These are phyloP conservation scores for Yarrowia bubula DNA, from an alignment of 805 yeast genomes.

Conservation along the genomic window DNA sequence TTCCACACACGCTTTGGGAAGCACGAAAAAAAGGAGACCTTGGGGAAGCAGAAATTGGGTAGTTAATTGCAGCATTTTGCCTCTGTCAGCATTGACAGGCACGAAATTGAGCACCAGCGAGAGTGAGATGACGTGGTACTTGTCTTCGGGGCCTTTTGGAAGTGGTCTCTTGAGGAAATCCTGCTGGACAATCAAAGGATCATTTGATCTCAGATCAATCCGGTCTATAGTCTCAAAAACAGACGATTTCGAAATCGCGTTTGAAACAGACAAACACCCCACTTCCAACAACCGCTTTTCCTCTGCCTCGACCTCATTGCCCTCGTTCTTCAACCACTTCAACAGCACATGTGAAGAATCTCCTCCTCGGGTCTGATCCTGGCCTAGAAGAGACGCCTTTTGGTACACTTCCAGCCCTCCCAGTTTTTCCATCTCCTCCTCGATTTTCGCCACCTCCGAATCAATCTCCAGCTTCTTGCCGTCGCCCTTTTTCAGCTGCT, in stretches of 20 bases:
- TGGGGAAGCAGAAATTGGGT: slow-evolving; percentile 50
- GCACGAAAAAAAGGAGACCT: slow-evolving; percentile 61
- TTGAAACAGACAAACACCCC: slow-evolving; percentile 72
- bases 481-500: neutral
- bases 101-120: slow-evolving; percentile 89
- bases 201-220: slow-evolving; percentile 80
- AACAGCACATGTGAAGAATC: slow-evolving; percentile 82
- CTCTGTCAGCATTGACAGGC: slow-evolving; percentile 66
- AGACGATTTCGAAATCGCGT: slow-evolving; percentile 61
- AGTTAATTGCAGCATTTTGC: slow-evolving; percentile 69
- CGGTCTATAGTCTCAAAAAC: slow-evolving; percentile 53
- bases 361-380: slow-evolving; percentile 74
- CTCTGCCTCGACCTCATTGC: slow-evolving; percentile 13
- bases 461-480: neutral
- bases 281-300: slow-evolving; percentile 62
- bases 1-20: slow-evolving; percentile 81
- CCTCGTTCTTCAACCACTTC: slow-evolving; percentile 58
- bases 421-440: slow-evolving; percentile 55
- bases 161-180: slow-evolving; percentile 78
- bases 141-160: slow-evolving; percentile 45
- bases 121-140: slow-evolving; percentile 70
- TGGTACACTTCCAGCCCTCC: slow-evolving; percentile 86
- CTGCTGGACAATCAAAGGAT: slow-evolving; percentile 66
- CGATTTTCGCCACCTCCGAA: slow-evolving; percentile 50
- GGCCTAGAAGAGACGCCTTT: slow-evolving; percentile 83